phyloP scores from a whole-genome alignment of 2,329 filamentous ascomycete genomes.

The Cytospora leucostoma region DNA sequence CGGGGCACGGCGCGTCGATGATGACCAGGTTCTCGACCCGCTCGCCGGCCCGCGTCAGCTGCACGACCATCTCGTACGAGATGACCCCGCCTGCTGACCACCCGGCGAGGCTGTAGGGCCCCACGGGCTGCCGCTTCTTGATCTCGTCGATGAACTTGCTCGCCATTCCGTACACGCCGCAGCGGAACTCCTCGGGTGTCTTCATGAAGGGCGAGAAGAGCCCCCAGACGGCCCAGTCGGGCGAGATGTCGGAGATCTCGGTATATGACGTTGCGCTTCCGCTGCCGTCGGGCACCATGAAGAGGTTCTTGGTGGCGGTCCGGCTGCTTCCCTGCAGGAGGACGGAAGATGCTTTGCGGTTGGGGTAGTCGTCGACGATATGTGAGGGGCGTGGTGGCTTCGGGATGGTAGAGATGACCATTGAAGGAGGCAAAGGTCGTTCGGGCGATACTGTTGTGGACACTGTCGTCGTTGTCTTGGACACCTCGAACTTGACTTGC shows the following conservation, averaged over 20 bases:
- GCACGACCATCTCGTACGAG: constrained; percentile 66
- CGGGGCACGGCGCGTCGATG: constrained; percentile 67
- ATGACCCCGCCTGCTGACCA: constrained; percentile 79
- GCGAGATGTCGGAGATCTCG: constrained; percentile 54
- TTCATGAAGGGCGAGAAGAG: constrained; percentile 74
- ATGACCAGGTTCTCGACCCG: constrained; percentile 62
- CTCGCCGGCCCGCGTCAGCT: constrained; percentile 59
- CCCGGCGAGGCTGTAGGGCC: constrained; percentile 68
- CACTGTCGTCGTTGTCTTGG: constrained; percentile 11
- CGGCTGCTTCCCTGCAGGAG: constrained; percentile 54
- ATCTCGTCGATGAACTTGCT: constrained; percentile 69
- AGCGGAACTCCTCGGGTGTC: constrained; percentile 64
- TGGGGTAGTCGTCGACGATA: constrained; percentile 47
- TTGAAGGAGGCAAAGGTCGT: constrained; percentile 33
- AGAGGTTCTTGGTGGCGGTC: constrained; percentile 50
- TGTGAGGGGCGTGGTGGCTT: constrained; percentile 43
- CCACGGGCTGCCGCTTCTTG: constrained; percentile 67
- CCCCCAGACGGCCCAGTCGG: constrained; percentile 51
- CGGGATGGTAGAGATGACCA: constrained; percentile 45
- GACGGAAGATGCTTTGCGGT: constrained; percentile 51
- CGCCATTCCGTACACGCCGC: constrained; percentile 66
- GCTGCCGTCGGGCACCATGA: constrained; percentile 57
- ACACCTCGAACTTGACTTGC: constrained; percentile 33
- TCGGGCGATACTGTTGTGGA: constrained; percentile 14
- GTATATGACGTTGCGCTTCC: constrained; percentile 69